Evolutionary conservation across 192 early-diverging fungal genomes (phyloP).

Genomic region (Rhizophagus prolifer): DNA sequence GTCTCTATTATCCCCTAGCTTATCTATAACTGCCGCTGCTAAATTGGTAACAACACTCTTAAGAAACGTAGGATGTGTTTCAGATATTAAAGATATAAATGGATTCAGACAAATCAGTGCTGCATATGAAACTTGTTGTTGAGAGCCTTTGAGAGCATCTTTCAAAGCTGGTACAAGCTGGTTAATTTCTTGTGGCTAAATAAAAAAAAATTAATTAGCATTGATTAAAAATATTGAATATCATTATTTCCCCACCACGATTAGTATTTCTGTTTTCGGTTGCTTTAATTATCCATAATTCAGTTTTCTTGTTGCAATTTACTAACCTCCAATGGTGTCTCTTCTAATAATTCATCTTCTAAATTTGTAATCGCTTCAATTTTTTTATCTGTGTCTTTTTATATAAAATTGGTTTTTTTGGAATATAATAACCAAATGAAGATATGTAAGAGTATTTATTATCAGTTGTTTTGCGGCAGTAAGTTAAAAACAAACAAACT

Average conservation of each 20-base stretch:
- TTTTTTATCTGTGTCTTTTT: slow-evolving; percentile 22
- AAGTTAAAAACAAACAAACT: background rate
- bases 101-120: slow-evolving; percentile 3
- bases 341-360: slow-evolving; percentile 14
- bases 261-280: background rate
- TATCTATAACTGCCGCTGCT: slow-evolving; percentile 16
- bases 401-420: background rate
- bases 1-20: slow-evolving; percentile 17
- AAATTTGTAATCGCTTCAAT: slow-evolving; percentile 19
- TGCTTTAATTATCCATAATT: background rate
- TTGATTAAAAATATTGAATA: background rate
- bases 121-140: slow-evolving; percentile 4
- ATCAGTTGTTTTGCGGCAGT: background rate
- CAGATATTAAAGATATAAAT: slow-evolving; percentile 1
- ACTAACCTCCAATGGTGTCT: slow-evolving; percentile 20
- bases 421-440: background rate
- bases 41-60: slow-evolving; percentile 2
- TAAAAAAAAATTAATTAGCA: background rate
- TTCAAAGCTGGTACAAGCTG: background rate
- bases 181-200: slow-evolving; percentile 23
- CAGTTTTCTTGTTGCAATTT: background rate
- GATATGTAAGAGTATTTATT: background rate
- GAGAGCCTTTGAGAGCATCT: slow-evolving; percentile 20
- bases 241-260: background rate
- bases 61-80: slow-evolving; percentile 10